Conservation (phyloP, 176 grass and related monocot species). For the Carex pumila region DNA sequence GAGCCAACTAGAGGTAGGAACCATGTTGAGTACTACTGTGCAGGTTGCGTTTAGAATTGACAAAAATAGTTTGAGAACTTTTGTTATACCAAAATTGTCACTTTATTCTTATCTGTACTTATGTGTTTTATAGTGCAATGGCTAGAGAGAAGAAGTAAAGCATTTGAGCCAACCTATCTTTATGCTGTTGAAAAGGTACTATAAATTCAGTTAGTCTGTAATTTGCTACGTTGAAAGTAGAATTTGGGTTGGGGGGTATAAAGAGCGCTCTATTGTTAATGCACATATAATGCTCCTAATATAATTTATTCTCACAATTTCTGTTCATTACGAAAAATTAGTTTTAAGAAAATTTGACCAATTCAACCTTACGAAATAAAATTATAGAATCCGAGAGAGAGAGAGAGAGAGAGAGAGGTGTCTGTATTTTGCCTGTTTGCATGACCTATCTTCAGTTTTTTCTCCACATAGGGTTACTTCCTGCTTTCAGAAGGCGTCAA, state of each 20-base stretch:
- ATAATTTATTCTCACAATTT: not conserved
- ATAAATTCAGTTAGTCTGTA: not conserved
- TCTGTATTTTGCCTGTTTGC: constrained; percentile 5
- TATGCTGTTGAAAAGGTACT: constrained; percentile 92
- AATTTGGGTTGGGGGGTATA: not conserved
- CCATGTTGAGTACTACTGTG: not conserved
- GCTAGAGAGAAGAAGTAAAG: constrained; percentile 92
- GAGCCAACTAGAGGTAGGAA: not conserved
- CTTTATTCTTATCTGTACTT: constrained; percentile 29
- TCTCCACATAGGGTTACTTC: constrained; percentile 76
- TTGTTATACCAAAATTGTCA: not conserved
- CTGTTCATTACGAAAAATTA: not conserved
- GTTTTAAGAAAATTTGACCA: not conserved
- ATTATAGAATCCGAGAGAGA: not conserved
- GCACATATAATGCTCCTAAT: not conserved
- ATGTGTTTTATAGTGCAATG: constrained; percentile 61
- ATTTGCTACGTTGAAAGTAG: not conserved
- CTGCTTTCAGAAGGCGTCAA: constrained; percentile 95
- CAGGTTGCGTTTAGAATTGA: not conserved
- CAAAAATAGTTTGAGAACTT: not conserved
- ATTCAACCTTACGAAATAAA: not conserved
- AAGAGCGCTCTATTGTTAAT: not conserved
- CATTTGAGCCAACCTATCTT: constrained; percentile 89
- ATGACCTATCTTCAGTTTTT: constrained; percentile 15
- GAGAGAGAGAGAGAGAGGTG: not conserved